Conservation (phyloP, 2,329 filamentous ascomycete species). For the Monosporascus sp. region DNA sequence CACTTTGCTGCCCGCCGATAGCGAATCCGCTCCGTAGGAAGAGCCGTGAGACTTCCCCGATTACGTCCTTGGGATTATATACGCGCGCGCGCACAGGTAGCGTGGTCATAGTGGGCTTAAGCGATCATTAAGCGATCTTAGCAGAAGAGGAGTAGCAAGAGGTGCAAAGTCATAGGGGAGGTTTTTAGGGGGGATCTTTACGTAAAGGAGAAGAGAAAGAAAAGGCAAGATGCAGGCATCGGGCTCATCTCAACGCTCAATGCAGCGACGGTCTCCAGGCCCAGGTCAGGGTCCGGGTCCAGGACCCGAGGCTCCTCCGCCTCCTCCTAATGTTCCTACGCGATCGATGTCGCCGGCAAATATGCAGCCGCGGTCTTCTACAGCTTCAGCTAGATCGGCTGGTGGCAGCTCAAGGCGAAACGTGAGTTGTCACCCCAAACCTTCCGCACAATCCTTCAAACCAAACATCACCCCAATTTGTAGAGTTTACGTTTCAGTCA, state of each 20-base stretch:
- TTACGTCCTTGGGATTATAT: not conserved
- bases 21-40: not conserved
- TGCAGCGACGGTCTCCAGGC: conserved; percentile 60
- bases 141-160: conserved; percentile 1
- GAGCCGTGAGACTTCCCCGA: not conserved
- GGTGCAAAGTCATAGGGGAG: conserved; percentile 3
- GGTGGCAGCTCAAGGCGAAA: conserved; percentile 48
- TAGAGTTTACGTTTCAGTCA: too few relatives aligned
- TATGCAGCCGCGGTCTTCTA: conserved; percentile 59
- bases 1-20: not conserved
- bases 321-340: conserved; percentile 44
- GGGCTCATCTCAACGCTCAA: conserved; percentile 46
- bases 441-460: conserved; percentile 8
- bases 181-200: not conserved
- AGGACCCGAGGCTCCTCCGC: not conserved
- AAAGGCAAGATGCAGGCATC: conserved; percentile 45
- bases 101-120: not conserved
- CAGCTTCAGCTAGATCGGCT: conserved; percentile 59
- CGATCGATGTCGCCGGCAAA: conserved; percentile 57
- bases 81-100: not conserved
- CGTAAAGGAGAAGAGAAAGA: conserved; percentile 10
- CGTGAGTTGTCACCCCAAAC: conserved; percentile 42
- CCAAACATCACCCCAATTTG: not conserved
- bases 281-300: conserved; percentile 46
- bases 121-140: not conserved